phyloP scores from a whole-genome alignment of 768 basidiomycete genomes.

The Suillus hirtellus region DNA sequence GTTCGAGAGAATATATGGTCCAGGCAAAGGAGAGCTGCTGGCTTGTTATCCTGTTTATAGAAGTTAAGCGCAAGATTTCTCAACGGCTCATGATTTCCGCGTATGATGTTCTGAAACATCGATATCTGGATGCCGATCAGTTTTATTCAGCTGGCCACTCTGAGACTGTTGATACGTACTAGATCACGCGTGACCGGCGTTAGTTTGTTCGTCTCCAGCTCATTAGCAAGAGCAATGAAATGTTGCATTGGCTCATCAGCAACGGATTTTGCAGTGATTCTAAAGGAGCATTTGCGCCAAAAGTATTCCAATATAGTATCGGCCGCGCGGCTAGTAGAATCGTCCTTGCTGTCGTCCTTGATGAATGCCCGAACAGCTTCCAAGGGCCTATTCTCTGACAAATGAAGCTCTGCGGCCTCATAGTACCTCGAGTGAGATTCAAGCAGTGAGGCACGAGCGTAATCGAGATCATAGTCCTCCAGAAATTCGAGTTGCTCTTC shows the following conservation, averaged over 20 bases:
- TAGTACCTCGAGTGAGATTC: slow-evolving; percentile 39
- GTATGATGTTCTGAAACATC: slow-evolving; percentile 39
- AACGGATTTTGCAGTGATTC: slow-evolving; percentile 19
- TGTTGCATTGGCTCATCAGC: slow-evolving; percentile 9
- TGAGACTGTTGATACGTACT: slow-evolving; percentile 10
- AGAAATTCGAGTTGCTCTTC: slow-evolving; percentile 60
- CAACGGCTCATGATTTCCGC: slow-evolving; percentile 29
- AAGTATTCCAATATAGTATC: slow-evolving; percentile 43
- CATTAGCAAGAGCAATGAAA: slow-evolving; percentile 29
- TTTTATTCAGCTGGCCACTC: slow-evolving; percentile 21
- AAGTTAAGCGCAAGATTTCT: slow-evolving; percentile 35
- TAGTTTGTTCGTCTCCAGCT: slow-evolving; percentile 15
- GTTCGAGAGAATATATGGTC: slow-evolving; percentile 40
- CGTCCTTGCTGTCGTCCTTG: slow-evolving; percentile 27
- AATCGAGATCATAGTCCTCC: slow-evolving; percentile 52
- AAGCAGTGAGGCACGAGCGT: slow-evolving; percentile 47
- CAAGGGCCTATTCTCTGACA: slow-evolving; percentile 44
- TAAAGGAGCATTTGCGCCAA: slow-evolving; percentile 50
- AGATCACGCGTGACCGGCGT: slow-evolving; percentile 13
- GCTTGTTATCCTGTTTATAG: slow-evolving; percentile 18
- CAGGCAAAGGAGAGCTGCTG: slow-evolving; percentile 44
- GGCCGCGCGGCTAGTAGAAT: slow-evolving; percentile 37
- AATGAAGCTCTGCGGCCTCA: slow-evolving; percentile 56
- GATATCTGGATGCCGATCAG: slow-evolving; percentile 18
- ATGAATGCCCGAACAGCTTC: slow-evolving; percentile 51